These are phyloP conservation scores for Cantharellus cinnabarinus DNA, from an alignment of 768 basidiomycete genomes.

Conservation along the genomic window DNA sequence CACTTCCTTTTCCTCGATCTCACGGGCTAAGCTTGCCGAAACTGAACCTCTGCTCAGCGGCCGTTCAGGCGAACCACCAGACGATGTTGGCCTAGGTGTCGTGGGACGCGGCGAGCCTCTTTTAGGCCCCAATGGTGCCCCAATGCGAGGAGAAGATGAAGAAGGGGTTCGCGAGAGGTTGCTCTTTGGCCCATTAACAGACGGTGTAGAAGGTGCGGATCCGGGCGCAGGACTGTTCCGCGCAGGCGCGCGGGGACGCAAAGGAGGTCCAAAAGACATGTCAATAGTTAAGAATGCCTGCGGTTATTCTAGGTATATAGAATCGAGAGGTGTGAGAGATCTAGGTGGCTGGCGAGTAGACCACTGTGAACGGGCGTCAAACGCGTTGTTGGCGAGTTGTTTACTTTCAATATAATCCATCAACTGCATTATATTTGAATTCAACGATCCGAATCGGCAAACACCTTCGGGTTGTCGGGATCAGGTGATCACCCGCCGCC, in stretches of 20 bases:
- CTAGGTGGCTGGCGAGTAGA: no score
- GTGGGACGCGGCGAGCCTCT: background rate
- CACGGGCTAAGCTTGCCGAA: slow-evolving; percentile 43
- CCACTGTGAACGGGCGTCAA: no score
- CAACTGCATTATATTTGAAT: no score
- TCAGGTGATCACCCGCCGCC: no score
- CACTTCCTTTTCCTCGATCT: slow-evolving; percentile 68
- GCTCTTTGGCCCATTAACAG: background rate
- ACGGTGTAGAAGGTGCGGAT: background rate
- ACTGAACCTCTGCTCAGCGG: slow-evolving; percentile 24
- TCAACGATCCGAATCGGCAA: no score
- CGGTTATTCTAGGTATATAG: no score
- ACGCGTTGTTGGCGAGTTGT: no score
- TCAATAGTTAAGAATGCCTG: background rate
- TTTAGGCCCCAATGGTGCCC: background rate
- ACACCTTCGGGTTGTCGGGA: no score
- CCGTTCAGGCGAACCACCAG: slow-evolving; percentile 1
- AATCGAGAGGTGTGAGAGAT: no score
- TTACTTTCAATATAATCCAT: no score
- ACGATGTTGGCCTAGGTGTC: background rate
- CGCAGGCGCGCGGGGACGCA: background rate
- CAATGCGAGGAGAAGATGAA: background rate
- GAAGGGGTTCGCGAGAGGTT: background rate
- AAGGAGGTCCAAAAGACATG: background rate
- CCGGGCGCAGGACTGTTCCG: background rate